phyloP scores from a whole-genome alignment of 2,329 filamentous ascomycete genomes.

The Alternaria sp. region DNA sequence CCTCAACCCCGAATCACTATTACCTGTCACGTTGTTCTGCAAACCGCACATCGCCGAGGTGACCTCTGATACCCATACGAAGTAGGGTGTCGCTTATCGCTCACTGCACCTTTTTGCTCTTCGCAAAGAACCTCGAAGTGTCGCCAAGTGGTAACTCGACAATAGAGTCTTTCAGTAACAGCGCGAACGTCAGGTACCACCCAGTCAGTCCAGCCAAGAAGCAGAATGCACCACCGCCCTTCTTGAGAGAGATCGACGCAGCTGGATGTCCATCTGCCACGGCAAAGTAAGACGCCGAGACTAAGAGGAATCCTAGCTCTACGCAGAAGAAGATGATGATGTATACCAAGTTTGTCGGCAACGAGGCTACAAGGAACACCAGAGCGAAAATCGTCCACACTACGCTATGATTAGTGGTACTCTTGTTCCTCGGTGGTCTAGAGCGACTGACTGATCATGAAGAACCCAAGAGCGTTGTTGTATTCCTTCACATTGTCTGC shows the following conservation, averaged over 20 bases:
- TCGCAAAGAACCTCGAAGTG: slow-evolving; percentile 40
- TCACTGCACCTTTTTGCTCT: slow-evolving; percentile 25
- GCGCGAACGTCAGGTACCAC: slow-evolving; percentile 35
- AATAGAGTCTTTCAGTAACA: slow-evolving; percentile 37
- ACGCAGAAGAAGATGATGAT: slow-evolving; percentile 60
- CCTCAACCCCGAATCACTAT: background rate
- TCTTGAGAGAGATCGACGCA: slow-evolving; percentile 52
- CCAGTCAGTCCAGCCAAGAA: slow-evolving; percentile 58
- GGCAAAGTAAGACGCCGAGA: slow-evolving; percentile 58
- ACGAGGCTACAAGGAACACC: slow-evolving; percentile 57
- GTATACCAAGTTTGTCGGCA: slow-evolving; percentile 59
- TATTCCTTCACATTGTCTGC: slow-evolving; percentile 54
- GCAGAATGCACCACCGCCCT: slow-evolving; percentile 57
- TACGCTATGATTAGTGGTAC: slow-evolving; percentile 15
- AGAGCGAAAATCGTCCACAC: slow-evolving; percentile 60
- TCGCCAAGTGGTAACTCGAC: slow-evolving; percentile 37
- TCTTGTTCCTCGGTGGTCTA: background rate
- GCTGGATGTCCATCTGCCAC: slow-evolving; percentile 54
- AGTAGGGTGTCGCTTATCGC: background rate
- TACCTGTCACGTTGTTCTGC: background rate
- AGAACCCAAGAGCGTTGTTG: slow-evolving; percentile 62
- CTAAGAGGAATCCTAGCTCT: slow-evolving; percentile 55
- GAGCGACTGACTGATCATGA: slow-evolving; percentile 53
- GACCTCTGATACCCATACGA: background rate
- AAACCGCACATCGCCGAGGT: background rate